Base-by-base conservation (phyloP, 345 rosid species). In the Orychophragmus violaceus region DNA sequence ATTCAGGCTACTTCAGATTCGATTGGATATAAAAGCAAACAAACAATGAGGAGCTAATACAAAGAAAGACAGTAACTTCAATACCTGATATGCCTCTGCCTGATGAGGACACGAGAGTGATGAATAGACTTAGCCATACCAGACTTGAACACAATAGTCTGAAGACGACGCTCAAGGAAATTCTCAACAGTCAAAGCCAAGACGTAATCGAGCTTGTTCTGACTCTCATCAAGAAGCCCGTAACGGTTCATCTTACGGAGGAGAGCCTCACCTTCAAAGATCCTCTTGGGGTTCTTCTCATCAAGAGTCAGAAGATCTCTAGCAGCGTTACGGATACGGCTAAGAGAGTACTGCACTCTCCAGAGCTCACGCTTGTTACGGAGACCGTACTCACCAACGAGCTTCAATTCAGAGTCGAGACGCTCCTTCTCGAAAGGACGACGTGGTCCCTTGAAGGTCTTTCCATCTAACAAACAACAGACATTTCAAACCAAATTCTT, bases 161-260 rank as follows among this genome's bases (percentile, higher is more conserved):
- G 88, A 16, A 84, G 84, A 19, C 91, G 80, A 41, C 88, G 83
- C 69, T 84, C 91, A 13, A 84, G 82, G 59, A 84, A 86, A 59
- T 82, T 86, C 76, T 84, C 91, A 46, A 86, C 87, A 13, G 91
- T 86, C 73, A 84, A 44, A 0, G 91, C 88, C 81, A 86, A 64
- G 58, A 86, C 87, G 60, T 86, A 86, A 77, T 86, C 91, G n/a
- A 86, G 91, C 75, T 84, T 86, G 85, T 86, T 86, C 80, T 86
- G 87, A 55, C 83, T 78, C 86, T 85, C 90, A 10, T 85, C 90
- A 46, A 85, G 70, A 12, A 85, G 82, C 0, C 87, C 85, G 74
- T 76, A 85, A 30, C 84, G 79, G 77, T 82, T 81, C 87, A 85
- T 85, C 68, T 85, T 77, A 10, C 87, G 70, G 2, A 85, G 77